Base-by-base conservation (phyloP, 2,329 filamentous ascomycete genomes). In the Zalaria obscura region DNA sequence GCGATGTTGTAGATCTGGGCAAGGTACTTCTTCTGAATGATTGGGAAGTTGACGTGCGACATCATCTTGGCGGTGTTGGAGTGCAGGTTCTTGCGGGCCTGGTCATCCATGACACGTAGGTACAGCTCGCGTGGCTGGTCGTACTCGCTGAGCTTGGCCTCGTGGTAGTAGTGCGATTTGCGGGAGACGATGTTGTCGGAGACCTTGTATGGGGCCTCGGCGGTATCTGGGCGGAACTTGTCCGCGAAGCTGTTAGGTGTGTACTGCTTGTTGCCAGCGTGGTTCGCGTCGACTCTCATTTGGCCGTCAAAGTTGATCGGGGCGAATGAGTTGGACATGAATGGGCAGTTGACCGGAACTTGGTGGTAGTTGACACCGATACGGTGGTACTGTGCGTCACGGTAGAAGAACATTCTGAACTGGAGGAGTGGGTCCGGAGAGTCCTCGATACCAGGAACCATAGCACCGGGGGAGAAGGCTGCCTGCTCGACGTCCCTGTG, bases 101-200 rank as follows among this genome's bases (percentile, higher is more conserved):
- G 47, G 7, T 63, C 57, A 39, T 50, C 61, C 68, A 75, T 72
- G 42, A 71, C 69, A 7, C 60, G 53, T 18, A 47, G 51, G 59
- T 69, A 74, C 7, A 74, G 62, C 45, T 66, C 64, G 3, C 58
- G 61, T 3, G 68, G 62, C 50, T 75, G 70, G 25, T 66, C 64
- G 50, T 74, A 73, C 38, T 74, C 70, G 46, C 55, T 67, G 48
- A 60, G 59, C 53, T 69, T 68, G 18, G 68, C 70, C 50, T 74
- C 69, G 48, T 73, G 69, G 59, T 63, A 72, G 55, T 67, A 72
- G 50, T 74, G 68, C 47, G 64, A 67, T 58, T 73, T 71, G 39
- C 69, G 63, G 45, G 63, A 65, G 35, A 71, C 60, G 32, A 72
- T 55, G 43, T 65, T 67, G 53, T 74, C 69, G 26, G 59, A 59